Evolutionary conservation across 208 protist species (phyloP), one percentile per base, ranked within the genome.

Genomic region (Acanthamoeba polyphaga): DNA sequence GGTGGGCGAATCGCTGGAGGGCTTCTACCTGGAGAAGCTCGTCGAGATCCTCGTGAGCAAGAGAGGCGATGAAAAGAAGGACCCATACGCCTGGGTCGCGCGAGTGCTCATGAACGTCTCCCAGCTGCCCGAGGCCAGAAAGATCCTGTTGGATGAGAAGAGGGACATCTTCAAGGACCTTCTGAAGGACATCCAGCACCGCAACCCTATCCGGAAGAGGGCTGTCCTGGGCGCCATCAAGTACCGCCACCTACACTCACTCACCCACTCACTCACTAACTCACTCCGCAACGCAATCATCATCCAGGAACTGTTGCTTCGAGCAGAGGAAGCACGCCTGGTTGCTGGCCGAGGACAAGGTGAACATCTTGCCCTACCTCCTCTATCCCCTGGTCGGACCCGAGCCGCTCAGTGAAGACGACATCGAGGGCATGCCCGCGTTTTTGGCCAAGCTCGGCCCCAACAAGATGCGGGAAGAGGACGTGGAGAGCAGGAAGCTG

Each of bases 1-100:
- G 49, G 91, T 94, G 49, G 91, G 91, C 3, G 91, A 94, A 38
- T 19, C 93, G 17, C 27, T 94, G 7, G 91, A 94, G 46, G 91
- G 91, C 24, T 94, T 74, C 34, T 94, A 94, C 51, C 27, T 94
- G 46, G 49, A 64, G 55, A 94, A 85, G 38, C 70, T 94, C 34
- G 43, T 94, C 7, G 70, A 94, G 53, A 51, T 93, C 62, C 68
- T 93, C 32, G 60, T 72, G 13, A 78, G 46, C 64, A 93, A 93
- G 62, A 34, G 88, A 46, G 88, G 88, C 27, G 88, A 93, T 22
- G 88, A 93, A 29, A 93, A 58, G 88, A 93, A 78, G 68, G 88
- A 93, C 27, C 88, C 88, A 7, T 93, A 93, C 51, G 88, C 62
- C 27, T 92, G 87, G 87, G 12, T 92, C 10, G 87, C 43, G 43